Base-by-base conservation (phyloP, 1,284 basidiomycete genomes). In the Anthracocystis panici-leucophaei region DNA sequence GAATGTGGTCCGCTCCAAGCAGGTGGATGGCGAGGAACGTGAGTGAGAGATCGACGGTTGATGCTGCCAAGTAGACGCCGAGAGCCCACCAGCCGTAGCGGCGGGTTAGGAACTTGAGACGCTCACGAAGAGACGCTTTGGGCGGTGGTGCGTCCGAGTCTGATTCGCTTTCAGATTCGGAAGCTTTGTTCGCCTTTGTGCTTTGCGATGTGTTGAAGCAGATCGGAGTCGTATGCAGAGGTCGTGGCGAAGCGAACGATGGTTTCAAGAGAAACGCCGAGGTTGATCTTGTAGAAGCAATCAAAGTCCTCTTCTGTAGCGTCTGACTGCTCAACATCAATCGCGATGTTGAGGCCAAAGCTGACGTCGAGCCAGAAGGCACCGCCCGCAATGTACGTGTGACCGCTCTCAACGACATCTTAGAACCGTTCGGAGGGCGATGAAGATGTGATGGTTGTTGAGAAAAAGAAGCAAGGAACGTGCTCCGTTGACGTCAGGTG, bases 1-100 rank as follows among this genome's bases (percentile, higher is more conserved):
- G 89, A 65, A 98, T 94, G 75, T 93, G 91, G 61, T 97, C 94
- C 0, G 94, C 94, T 44, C 96, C 96, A 40, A 96, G 87, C 51
- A 94, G 87, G 82, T 95, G 93, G 82, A 99, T 91, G 51, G 90
- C 90, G 33, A 91, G 89, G 84, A 97, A 97, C 0, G 92, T 90
- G 75, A 96, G 88, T 29, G 74, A 70, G 21, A 79, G 67, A 50
- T 85, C 83, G 38, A 83, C 69, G 7, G 60, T 20, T 1, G 72
- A 75, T 14, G 78, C 65, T 21, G 73, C 57, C 7, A 81, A 53
- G 65, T 85, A 85, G n/a, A 85, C 74, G 29, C 71, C 82, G 0
- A 84, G 64, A 0, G 83, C 82, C 82, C 82, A 85, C 81, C 82
- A 84, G 25, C 83, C 83, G 50, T 85, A 85, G 16, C 77, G 74